phyloP scores from a whole-genome alignment of 306 rosid species.

The Gynostemma pentaphyllum region DNA sequence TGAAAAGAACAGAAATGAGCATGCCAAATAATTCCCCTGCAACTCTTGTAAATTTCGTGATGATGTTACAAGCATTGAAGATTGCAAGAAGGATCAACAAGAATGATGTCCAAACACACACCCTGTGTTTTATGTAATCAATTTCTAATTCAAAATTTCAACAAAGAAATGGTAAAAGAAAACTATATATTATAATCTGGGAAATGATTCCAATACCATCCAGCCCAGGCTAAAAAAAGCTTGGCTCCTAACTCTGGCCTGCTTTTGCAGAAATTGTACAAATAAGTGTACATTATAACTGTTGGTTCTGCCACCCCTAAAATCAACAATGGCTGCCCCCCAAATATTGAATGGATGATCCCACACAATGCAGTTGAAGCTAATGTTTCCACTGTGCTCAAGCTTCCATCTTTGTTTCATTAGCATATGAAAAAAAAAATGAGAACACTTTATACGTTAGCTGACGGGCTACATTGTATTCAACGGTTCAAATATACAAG shows the following conservation, averaged over 20 bases:
- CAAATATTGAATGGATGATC: constrained; percentile 70
- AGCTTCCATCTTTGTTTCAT: constrained; percentile 50
- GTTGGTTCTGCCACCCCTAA: constrained; percentile 97
- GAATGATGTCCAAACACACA: constrained; percentile 73
- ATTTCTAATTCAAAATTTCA: neutral
- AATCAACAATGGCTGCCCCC: constrained; percentile 78
- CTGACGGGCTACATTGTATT: too few species aligned
- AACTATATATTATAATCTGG: neutral
- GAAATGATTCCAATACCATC: constrained; percentile 39
- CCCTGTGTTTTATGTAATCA: constrained; percentile 32
- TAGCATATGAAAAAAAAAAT: neutral
- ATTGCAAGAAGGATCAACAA: constrained; percentile 59
- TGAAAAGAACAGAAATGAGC: constrained; percentile 73
- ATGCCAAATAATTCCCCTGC: constrained; percentile 89
- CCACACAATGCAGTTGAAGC: constrained; percentile 90
- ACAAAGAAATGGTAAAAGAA: neutral
- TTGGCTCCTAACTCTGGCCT: constrained; percentile 42
- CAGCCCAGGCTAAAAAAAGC: constrained; percentile 80
- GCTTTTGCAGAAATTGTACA: constrained; percentile 59
- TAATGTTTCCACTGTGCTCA: constrained; percentile 81
- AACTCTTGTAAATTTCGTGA: constrained; percentile 70
- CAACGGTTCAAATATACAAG: too few species aligned
- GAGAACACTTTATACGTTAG: too few species aligned
- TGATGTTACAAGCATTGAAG: constrained; percentile 57
- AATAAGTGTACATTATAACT: constrained; percentile 70